Evolutionary conservation across 2,329 filamentous ascomycete genomes (phyloP).

Genomic region (Coleophoma cylindrospora): DNA sequence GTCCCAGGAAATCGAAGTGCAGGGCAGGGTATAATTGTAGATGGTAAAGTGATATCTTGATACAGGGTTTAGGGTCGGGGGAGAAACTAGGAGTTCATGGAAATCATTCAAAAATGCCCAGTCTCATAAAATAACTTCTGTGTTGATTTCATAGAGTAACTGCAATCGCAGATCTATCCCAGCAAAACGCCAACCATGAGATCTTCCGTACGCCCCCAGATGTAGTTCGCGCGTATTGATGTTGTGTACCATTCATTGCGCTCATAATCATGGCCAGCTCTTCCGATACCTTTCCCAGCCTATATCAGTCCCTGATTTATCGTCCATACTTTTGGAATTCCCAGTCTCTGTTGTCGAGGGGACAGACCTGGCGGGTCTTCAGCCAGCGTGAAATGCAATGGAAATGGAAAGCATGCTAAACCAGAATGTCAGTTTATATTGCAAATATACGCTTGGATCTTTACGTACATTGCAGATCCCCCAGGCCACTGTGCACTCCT

Average conservation of each 20-base stretch:
- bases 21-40: constrained; percentile 36
- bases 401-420: constrained; percentile 97
- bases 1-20: constrained; percentile 40
- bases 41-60: constrained; percentile 17
- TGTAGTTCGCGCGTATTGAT: constrained; percentile 1
- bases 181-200: neutral
- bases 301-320: constrained; percentile 26
- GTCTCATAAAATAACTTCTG: too few relatives aligned
- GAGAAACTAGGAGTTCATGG: constrained; percentile 1
- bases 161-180: too few relatives aligned
- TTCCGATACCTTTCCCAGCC: too few relatives aligned
- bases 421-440: constrained; percentile 2
- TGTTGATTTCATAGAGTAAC: too few relatives aligned
- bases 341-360: constrained; percentile 97
- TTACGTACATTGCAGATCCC: constrained; percentile 91
- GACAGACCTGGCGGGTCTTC: constrained; percentile 98
- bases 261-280: neutral
- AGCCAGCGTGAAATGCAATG: constrained; percentile 99
- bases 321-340: constrained; percentile 98
- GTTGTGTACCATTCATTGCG: constrained; percentile 2
- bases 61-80: neutral
- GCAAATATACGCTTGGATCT: neutral
- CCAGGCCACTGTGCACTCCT: constrained; percentile 98
- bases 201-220: neutral
- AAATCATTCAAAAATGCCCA: neutral